These are phyloP conservation scores for Termitomyces sp. DNA, from an alignment of 1,284 basidiomycete species.

Conservation along the genomic window DNA sequence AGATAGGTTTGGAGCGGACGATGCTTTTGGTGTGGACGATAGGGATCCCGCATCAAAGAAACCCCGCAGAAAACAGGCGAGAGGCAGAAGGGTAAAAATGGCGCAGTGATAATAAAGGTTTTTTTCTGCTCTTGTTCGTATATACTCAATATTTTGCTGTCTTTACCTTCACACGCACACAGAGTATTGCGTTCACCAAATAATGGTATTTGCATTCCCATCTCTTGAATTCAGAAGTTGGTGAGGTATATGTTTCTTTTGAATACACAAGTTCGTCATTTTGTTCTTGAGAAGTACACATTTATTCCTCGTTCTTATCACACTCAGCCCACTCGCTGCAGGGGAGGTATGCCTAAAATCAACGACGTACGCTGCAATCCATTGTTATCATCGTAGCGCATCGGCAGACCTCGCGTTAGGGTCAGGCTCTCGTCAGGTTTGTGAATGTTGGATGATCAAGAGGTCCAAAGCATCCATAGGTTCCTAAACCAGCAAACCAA, in stretches of 20 bases:
- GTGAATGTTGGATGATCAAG: no score
- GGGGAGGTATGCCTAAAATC: no score
- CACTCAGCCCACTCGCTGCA: no score
- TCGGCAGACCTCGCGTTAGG: no score
- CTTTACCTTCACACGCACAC: neutral
- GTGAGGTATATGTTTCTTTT: neutral
- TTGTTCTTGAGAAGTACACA: no score
- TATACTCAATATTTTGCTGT: neutral
- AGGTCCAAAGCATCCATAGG: no score
- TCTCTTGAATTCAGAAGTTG: neutral
- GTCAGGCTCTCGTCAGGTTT: no score
- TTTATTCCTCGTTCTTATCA: no score
- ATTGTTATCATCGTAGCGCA: no score
- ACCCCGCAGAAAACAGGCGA: conserved; percentile 20
- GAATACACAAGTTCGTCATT: no score
- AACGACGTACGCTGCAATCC: no score
- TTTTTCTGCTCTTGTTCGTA: neutral
- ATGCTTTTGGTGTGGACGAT: conserved; percentile 24
- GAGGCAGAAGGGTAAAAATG: conserved; percentile 16
- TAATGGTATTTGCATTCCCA: neutral
- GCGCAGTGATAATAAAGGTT: neutral
- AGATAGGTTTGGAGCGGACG: conserved; percentile 19
- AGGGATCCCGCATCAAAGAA: conserved; percentile 20
- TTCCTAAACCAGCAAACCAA: no score
- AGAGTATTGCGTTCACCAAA: neutral